Evolutionary conservation across 2,329 filamentous ascomycete genomes (phyloP), one percentile per base, ranked within the genome.

Genomic region (Dothidotthia symphoricarpi): DNA sequence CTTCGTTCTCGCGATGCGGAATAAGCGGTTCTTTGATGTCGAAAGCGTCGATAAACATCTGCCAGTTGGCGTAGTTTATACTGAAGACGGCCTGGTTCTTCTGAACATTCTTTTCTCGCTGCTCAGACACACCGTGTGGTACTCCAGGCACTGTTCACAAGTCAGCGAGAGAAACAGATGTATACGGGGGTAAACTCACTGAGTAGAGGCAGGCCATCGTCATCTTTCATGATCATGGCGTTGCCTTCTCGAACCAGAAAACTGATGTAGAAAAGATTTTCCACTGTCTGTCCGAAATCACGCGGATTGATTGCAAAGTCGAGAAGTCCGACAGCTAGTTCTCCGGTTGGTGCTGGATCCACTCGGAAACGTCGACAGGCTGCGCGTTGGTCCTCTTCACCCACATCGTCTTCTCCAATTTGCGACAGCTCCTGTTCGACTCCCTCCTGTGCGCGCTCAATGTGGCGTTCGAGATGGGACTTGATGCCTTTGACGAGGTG

Each of bases 181-280:
- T 19, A 7, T 10, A 24, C 19, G 6, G 4, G 4, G 2, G 15
- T 12, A 19, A 29, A 76, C 85, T 74, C 75, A 95, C 89, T 74
- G 32, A 97, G 67, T 15, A 88, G 81, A n/a, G 90, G 90, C 28
- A 95, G 70, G 1, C 78, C 82, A 43, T 85, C 71, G 10, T 81
- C 76, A 57, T 96, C 90, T 39, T 81, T 77, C 3, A 79, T 74
- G n/a, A 98, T 75, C 24, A 80, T 81, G 5, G 89, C 79, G 43
- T 78, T 81, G 9, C 89, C 89, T 67, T 98, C 93, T 41, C 87
- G 82, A 43, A 97, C 88, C 44, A 98, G 71, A 60, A 98, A 98
- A 62, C 88, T 94, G 53, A 95, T 80, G 63, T 97, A 97, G 67
- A 98, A 98, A 55, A 98, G 75, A 56, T 98, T 98, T 64, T 98